Evolutionary conservation across 2,329 filamentous ascomycete genomes (phyloP), one percentile per base, ranked within the genome.

Genomic region (Fusarium euwallaceae): DNA sequence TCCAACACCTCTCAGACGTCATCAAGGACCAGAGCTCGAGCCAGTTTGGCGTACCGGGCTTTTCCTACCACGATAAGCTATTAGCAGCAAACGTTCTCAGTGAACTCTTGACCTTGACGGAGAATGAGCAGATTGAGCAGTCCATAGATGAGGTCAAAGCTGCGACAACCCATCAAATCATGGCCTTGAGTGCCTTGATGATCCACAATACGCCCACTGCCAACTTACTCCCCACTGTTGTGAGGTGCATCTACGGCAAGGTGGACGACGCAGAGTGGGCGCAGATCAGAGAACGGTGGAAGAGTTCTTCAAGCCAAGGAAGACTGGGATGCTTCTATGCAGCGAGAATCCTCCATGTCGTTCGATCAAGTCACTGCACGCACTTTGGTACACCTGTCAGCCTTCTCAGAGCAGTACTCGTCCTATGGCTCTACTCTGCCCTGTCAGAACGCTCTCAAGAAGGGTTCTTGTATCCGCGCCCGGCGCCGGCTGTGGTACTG

Each of bases 291-390:
- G 64, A 70, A 14, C 27, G 56, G 12, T 72, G 67, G 67, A 62
- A 34, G 12, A 61, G 2, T 0, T 17, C 36, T 1, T 27, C 63
- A 9, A 37, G 62, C 2, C 67, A 72, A 48, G 67, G 67, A 29
- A 67, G 70, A 17, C 37, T 72, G 1, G 70, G 63, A 12, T 72
- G 70, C 34, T 70, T 71, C 34, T 64, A 70, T n/a, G 70, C 64
- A 1, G 24, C 70, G 5, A 39, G 70, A 2, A 67, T 72, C 12
- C 36, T 72, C 2, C 59, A 72, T 1, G 27, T 56, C 0, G 67
- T 72, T 2, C 67, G 63, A 1, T 70, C 63, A 2, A 70, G 62
- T 34, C 53, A 69, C 14, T 67, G 59, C 22, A 63, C 63, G 17
- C 34, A 72, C 22, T 72, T 72, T 16, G 67, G 70, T 2, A 58